A percentile compares a stretch with the other conserved stretches of the same genome.
These are phyloP conservation scores for Purpureocillium takamizusanense DNA, from an alignment of 2,329 filamentous ascomycete genomes.

Conservation along the genomic window DNA sequence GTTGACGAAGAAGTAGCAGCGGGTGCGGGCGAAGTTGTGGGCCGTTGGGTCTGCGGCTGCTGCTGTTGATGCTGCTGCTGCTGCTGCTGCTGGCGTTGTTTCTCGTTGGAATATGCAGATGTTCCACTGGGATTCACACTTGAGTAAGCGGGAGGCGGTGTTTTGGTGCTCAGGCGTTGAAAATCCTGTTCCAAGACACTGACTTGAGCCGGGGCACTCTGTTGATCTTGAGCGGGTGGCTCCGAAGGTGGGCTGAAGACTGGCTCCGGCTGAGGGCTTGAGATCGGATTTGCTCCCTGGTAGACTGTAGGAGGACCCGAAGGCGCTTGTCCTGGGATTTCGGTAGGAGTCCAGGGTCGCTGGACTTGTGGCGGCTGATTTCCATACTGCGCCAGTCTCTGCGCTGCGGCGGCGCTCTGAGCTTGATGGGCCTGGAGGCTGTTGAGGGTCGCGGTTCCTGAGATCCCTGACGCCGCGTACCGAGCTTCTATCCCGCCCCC, in stretches of 20 bases:
- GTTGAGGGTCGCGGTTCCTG: slow-evolving; percentile 73
- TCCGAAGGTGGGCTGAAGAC: slow-evolving; percentile 35
- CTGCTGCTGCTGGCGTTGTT: slow-evolving; percentile 44
- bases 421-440: slow-evolving; percentile 53
- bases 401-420: slow-evolving; percentile 71
- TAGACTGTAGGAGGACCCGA: slow-evolving; percentile 89
- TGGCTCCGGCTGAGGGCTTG: slow-evolving; percentile 35
- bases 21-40: slow-evolving; percentile 12
- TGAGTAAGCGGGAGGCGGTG: slow-evolving; percentile 92
- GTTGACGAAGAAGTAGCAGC: slow-evolving; percentile 17
- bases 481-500: slow-evolving; percentile 81
- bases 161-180: slow-evolving; percentile 70
- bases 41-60: slow-evolving; percentile 6
- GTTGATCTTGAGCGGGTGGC: slow-evolving; percentile 18
- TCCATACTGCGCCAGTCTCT: slow-evolving; percentile 72
- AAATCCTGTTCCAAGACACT: slow-evolving; percentile 82
- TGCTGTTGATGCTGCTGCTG: slow-evolving; percentile 46
- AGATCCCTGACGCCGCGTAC: slow-evolving; percentile 85
- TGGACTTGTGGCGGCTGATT: slow-evolving; percentile 23
- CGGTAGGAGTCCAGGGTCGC: slow-evolving; percentile 90
- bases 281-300: slow-evolving; percentile 69
- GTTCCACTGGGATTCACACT: slow-evolving; percentile 51
- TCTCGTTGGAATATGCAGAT: slow-evolving; percentile 69
- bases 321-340: slow-evolving; percentile 74
- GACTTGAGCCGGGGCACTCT: slow-evolving; percentile 37